Conservation (phyloP, 2,329 filamentous ascomycete species). For the Aspergillus cejpii region DNA sequence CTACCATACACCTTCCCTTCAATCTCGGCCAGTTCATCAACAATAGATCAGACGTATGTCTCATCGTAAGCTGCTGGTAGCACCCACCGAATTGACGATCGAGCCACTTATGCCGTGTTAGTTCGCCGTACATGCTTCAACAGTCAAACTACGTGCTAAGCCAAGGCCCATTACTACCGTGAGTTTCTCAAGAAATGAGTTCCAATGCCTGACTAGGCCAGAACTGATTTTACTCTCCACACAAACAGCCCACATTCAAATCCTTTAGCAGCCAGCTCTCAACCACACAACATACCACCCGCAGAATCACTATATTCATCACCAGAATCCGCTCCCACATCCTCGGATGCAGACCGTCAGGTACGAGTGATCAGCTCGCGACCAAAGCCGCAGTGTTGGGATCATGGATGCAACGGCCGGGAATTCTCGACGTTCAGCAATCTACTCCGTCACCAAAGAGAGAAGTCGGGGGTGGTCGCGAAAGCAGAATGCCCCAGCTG, state of each 20-base stretch:
- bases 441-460: constrained; percentile 80
- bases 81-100: background rate
- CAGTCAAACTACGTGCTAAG: constrained; percentile 32
- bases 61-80: constrained; percentile 17
- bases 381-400: constrained; percentile 95
- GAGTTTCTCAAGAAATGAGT: constrained; percentile 11
- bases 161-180: constrained; percentile 28
- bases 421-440: constrained; percentile 98
- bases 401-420: constrained; percentile 91
- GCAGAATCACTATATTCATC: constrained; percentile 25
- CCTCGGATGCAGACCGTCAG: constrained; percentile 41
- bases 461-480: constrained; percentile 84
- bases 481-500: constrained; percentile 89
- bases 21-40: constrained; percentile 15
- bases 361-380: constrained; percentile 67
- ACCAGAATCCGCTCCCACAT: constrained; percentile 20
- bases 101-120: constrained; percentile 13
- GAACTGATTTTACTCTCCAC: background rate
- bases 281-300: constrained; percentile 20
- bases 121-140: constrained; percentile 31
- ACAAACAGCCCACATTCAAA: constrained; percentile 21
- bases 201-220: constrained; percentile 1
- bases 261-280: constrained; percentile 22
- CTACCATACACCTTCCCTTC: constrained; percentile 19
- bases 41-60: constrained; percentile 21